Base-by-base conservation (phyloP, 2,329 filamentous ascomycete genomes). In the Herpotrichia juniperi region DNA sequence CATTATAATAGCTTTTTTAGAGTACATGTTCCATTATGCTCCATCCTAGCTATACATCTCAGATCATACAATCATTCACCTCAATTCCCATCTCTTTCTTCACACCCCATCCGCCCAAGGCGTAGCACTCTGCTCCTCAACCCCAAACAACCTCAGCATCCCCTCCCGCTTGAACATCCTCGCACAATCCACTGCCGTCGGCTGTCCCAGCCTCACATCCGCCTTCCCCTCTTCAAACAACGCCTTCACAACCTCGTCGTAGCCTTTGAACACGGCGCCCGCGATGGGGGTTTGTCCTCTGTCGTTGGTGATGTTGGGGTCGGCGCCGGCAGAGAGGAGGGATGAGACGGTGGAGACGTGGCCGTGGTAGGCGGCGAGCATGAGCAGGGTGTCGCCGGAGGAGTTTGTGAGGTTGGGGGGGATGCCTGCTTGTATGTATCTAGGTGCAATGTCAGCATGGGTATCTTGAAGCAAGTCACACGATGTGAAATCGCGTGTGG, bases 261-360 rank as follows among this genome's bases (percentile, higher is more conserved):
- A 86, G 10, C 83, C 84, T 72, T 91, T 91, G 70, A 91, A 91
- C 8, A 91, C 84, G 0, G 87, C 87, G 0, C 88, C 88, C 0
- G 87, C 87, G 3, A 91, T 76, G 0, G 86, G 84, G 56, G 85
- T 88, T 72, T 91, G 88, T 0, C 85, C 85, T 39, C 83, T 74
- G 54, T 87, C 87, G 56, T 91, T 91, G 24, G 90, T 64, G 1
- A 81, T 77, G 68, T 91, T 89, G 0, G 87, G 80, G 62, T 90
- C 86, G 1, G 86, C 87, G 1, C 86, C 85, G 52, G 84, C 78
- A 24, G 82, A 75, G 1, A 90, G 69, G 10, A 91, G 78, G 52
- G 88, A 76, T 42, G 75, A 77, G 22, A 87, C 85, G 0, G 88
- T 79, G 0, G 81, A 77, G 1, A 81, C 78, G 48, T 90, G 85